Evolutionary conservation across 768 basidiomycete genomes (phyloP).

Genomic region (Cystofilobasidium ferigula): DNA sequence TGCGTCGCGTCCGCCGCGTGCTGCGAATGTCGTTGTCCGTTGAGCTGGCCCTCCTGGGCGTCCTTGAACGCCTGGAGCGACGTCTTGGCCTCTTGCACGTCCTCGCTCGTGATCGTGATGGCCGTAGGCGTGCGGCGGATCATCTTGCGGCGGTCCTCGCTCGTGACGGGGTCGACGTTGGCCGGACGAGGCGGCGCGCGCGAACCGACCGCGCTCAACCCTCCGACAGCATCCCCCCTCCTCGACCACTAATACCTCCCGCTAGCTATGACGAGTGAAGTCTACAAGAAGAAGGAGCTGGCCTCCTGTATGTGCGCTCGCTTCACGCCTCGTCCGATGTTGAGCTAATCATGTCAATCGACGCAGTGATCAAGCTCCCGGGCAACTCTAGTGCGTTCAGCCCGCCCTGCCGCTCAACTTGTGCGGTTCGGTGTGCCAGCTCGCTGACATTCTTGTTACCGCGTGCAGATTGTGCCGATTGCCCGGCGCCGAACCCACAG

Average conservation of each 20-base stretch:
- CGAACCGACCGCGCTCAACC: too few species aligned
- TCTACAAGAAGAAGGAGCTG: slow-evolving; percentile 9
- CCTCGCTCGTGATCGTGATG: neutral
- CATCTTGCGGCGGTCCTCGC: neutral
- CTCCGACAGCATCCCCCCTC: neutral
- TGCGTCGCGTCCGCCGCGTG: neutral
- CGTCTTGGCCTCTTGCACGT: neutral
- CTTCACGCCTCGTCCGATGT: too few species aligned
- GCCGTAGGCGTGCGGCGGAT: neutral
- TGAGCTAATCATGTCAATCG: too few species aligned
- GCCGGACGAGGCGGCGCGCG: neutral
- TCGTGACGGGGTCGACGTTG: neutral
- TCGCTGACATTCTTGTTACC: too few species aligned
- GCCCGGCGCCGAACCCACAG: slow-evolving; percentile 71
- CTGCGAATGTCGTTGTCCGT: neutral
- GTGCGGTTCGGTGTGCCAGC: too few species aligned
- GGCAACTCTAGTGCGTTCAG: slow-evolving; percentile 1
- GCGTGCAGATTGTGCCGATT: slow-evolving; percentile 6
- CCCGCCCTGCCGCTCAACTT: too few species aligned
- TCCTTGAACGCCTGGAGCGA: neutral
- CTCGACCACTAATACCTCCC: neutral
- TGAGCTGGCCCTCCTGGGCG: neutral
- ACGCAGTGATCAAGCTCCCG: neutral
- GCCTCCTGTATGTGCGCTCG: neutral
- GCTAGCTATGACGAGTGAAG: neutral